These are phyloP conservation scores for Pseudevernia furfuracea DNA, from an alignment of 495 filamentous ascomycete species.

Conservation along the genomic window DNA sequence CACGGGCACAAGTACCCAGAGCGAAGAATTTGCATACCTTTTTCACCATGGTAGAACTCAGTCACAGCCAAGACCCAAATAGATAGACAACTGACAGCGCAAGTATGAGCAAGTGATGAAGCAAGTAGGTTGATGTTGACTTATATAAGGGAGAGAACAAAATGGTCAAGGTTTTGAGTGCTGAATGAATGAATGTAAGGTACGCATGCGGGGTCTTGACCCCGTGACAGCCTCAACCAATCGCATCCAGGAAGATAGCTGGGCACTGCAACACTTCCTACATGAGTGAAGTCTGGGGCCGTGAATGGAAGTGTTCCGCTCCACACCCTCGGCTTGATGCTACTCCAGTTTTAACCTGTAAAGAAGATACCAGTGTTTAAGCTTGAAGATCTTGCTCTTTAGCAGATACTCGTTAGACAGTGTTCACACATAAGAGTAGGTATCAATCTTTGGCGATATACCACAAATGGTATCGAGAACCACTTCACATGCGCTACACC, in stretches of 20 bases:
- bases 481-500: neutral
- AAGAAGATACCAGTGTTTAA: neutral
- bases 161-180: neutral
- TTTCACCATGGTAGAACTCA: slow-evolving; percentile 1
- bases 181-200: neutral
- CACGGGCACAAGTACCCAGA: slow-evolving; percentile 9
- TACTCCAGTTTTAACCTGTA: neutral
- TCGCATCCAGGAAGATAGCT: neutral
- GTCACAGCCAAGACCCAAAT: neutral
- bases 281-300: neutral
- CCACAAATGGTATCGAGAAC: neutral
- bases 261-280: neutral
- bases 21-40: slow-evolving; percentile 15
- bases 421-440: neutral
- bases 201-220: neutral
- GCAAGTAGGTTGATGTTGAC: neutral
- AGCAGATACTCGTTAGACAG: neutral
- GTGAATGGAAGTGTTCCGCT: neutral
- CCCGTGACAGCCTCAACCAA: neutral
- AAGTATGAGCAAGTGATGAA: neutral
- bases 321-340: too few species aligned
- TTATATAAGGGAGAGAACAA: neutral
- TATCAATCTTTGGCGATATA: neutral
- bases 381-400: neutral
- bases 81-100: neutral